These are phyloP conservation scores for Malassezia sp. DNA, from an alignment of 1,284 basidiomycete species.

Conservation along the genomic window DNA sequence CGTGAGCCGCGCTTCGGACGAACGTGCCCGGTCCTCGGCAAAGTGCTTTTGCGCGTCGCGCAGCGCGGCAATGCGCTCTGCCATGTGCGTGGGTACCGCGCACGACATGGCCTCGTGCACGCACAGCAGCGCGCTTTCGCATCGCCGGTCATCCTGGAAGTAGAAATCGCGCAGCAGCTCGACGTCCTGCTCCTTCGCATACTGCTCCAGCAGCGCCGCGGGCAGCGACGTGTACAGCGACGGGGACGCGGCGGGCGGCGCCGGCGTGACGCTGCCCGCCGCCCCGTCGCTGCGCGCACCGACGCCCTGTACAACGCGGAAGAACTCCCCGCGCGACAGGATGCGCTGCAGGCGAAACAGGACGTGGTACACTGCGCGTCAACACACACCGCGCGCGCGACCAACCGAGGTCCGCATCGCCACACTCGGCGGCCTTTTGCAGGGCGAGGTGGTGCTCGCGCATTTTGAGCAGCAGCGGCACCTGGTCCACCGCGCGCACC, in stretches of 20 bases:
- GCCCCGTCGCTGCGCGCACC: constrained; percentile 4
- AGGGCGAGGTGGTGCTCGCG: constrained; percentile 82
- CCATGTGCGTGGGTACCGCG: constrained; percentile 12
- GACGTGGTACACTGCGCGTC: constrained; percentile 28
- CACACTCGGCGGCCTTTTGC: constrained; percentile 80
- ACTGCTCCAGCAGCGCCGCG: constrained; percentile 34
- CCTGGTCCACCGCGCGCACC: constrained; percentile 76
- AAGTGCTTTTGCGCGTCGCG: constrained; percentile 77
- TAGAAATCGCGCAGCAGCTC: constrained; percentile 92
- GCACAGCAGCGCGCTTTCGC: constrained; percentile 74
- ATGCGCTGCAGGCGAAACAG: constrained; percentile 54
- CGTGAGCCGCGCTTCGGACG: constrained; percentile 57
- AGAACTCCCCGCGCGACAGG: constrained; percentile 79
- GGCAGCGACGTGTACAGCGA: constrained; percentile 27
- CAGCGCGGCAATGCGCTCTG: constrained; percentile 51
- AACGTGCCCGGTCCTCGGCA: constrained; percentile 54
- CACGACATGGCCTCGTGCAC: constrained; percentile 56
- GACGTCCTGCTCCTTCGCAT: constrained; percentile 52
- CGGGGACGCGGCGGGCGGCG: too few species aligned
- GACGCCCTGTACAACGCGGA: constrained; percentile 68
- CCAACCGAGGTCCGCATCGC: constrained; percentile 89
- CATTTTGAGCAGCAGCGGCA: constrained; percentile 83
- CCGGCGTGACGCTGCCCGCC: constrained; percentile 12
- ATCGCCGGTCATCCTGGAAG: constrained; percentile 89
- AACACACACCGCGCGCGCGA: too few species aligned